Evolutionary conservation across 2,329 filamentous ascomycete species (phyloP), one percentile per base, ranked within the genome.

Genomic region (Cytospora chrysosperma): DNA sequence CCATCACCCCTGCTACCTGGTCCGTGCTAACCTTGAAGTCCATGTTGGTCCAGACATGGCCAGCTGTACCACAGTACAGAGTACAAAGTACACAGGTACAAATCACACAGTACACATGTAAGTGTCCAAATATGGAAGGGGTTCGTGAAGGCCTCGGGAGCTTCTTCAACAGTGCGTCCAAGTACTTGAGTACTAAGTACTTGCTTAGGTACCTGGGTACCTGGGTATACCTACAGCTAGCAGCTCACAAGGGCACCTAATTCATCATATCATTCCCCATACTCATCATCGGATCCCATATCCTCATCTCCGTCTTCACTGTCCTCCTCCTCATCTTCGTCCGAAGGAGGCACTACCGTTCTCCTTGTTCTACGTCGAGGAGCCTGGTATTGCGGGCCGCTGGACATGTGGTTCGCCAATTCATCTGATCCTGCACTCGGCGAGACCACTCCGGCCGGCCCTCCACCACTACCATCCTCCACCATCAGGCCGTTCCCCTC

Each of bases 391-490:
- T 24, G 43, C 4, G 10, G 9, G 0, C 19, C 10, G 3, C 43
- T 24, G 7, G n/a, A 13, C 43, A 13, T 24, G 10, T 24, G 9
- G 37, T 62, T 19, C 30, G 15, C 7, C 21, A n/a, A 26, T 30
- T 49, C 32, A 32, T 21, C 26, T 27, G 58, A 53, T 17, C 40
- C n/a, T 32, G 60, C 24, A 17, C 43, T 43, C 24, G 62, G 56
- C n/a, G 61, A 37, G 2, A 56, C 19, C 27, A 32, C 43, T 32
- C 19, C 21, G 27, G 26, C 10, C 70, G 61, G 57, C 75, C 71
- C 19, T 76, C 75, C 71, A 78, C 74, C 26, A 73, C 73, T 56
- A 74, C 72, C 71, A 59, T 72, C 69, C 40, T 75, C 70, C 4
- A 75, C 64, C n/a, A 68, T 62, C 6, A 71, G 74, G 24, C 71